Evolutionary conservation across 2,329 filamentous ascomycete genomes (phyloP).

Genomic region (Beauveria medogensis): DNA sequence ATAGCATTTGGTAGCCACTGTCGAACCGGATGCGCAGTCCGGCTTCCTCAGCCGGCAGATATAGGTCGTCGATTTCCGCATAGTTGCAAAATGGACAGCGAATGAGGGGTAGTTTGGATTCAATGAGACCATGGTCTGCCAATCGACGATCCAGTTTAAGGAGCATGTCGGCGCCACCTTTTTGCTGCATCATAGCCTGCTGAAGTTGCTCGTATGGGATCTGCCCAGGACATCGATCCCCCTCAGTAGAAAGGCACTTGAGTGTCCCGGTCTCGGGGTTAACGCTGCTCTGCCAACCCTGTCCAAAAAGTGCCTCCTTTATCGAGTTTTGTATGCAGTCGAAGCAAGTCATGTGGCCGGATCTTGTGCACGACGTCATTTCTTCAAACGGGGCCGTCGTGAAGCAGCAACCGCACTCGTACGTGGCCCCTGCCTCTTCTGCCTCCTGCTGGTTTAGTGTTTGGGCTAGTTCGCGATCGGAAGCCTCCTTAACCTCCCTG

Average conservation of each 20-base stretch:
- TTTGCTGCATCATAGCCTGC: conserved; percentile 62
- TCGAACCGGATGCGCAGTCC: conserved; percentile 49
- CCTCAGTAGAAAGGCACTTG: conserved; percentile 70
- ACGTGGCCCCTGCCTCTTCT: conserved; percentile 44
- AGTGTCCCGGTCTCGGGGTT: conserved; percentile 65
- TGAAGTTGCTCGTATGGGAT: conserved; percentile 62
- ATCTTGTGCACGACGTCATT: conserved; percentile 60
- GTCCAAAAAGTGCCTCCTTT: conserved; percentile 84
- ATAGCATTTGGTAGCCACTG: conserved; percentile 37
- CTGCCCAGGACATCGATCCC: conserved; percentile 63
- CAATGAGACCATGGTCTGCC: conserved; percentile 65
- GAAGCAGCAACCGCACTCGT: conserved; percentile 77
- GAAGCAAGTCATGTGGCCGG: conserved; percentile 69
- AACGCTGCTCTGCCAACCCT: conserved; percentile 80
- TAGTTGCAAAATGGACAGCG: conserved; percentile 89
- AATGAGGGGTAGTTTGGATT: conserved; percentile 66
- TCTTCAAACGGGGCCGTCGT: conserved; percentile 63
- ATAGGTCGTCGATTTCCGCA: conserved; percentile 76
- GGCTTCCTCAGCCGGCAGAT: conserved; percentile 48
- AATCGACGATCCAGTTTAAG: conserved; percentile 71
- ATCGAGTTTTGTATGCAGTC: conserved; percentile 75
- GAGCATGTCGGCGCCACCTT: conserved; percentile 63
- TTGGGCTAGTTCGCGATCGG: conserved; percentile 45
- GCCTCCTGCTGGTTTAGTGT: conserved; percentile 51
- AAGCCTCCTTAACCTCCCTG: conserved; percentile 35